A percentile compares a stretch with the other conserved stretches of the same genome.
phyloP scores from a whole-genome alignment of 2,329 filamentous ascomycete genomes.

The Colletotrichum orbiculare region DNA sequence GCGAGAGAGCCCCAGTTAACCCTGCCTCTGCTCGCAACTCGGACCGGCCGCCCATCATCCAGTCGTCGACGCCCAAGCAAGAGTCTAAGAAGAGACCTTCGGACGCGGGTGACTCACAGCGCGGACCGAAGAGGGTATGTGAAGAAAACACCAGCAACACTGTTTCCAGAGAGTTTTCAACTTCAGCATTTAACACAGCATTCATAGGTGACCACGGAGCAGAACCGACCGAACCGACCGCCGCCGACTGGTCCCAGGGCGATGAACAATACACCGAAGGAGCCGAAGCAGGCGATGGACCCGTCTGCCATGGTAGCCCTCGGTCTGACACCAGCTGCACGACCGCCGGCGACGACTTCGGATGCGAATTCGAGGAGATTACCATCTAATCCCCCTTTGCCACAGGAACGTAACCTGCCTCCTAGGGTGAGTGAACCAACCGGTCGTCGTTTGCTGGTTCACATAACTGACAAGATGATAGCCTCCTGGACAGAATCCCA shows the following conservation, averaged over 20 bases:
- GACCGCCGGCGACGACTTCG: conserved; percentile 47
- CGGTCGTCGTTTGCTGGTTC: neutral
- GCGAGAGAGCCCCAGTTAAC: conserved; percentile 44
- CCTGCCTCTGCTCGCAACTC: conserved; percentile 24
- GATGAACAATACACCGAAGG: conserved; percentile 31
- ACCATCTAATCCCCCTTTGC: conserved; percentile 10
- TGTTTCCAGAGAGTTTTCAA: neutral
- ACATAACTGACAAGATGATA: conserved; percentile 14
- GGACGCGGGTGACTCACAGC: conserved; percentile 50
- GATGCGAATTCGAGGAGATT: conserved; percentile 25
- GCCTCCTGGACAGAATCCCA: conserved; percentile 33
- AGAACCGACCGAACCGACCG: conserved; percentile 30
- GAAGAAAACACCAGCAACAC: conserved; percentile 11
- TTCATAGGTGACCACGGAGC: conserved; percentile 33
- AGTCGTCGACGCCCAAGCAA: conserved; percentile 44
- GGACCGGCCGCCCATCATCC: conserved; percentile 50
- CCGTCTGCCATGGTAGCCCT: conserved; percentile 65
- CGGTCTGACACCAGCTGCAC: conserved; percentile 58
- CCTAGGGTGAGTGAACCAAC: conserved; percentile 19
- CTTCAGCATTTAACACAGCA: conserved; percentile 19
- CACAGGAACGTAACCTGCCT: conserved; percentile 22
- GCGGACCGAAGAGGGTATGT: conserved; percentile 56
- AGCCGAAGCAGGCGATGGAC: conserved; percentile 49
- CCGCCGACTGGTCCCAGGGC: conserved; percentile 37
- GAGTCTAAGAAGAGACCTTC: conserved; percentile 55